Evolutionary conservation across 495 filamentous ascomycete genomes (phyloP).

Genomic region (Penicillium riverlandense): DNA sequence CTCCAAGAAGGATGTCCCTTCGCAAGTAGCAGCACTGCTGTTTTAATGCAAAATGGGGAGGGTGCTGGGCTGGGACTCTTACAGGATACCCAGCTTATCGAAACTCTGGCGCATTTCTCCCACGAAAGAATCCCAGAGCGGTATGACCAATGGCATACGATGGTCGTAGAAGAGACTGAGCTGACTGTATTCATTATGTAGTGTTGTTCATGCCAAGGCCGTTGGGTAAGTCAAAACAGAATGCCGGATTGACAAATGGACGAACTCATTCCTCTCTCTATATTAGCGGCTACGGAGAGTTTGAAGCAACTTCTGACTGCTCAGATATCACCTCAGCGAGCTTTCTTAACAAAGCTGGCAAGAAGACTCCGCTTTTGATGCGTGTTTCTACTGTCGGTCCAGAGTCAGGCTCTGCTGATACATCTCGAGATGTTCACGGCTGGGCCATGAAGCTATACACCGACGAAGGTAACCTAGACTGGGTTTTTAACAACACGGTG

Average conservation of each 20-base stretch:
- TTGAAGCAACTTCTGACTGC: conserved; percentile 52
- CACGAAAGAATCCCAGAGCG: conserved; percentile 45
- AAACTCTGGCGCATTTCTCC: conserved; percentile 49
- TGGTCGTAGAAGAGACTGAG: neutral
- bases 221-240: conserved; percentile 19
- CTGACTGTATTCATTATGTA: conserved; percentile 7
- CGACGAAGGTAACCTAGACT: conserved; percentile 68
- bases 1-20: conserved; percentile 12
- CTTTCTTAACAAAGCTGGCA: conserved; percentile 45
- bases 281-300: conserved; percentile 52
- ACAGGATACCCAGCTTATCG: conserved; percentile 32
- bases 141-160: conserved; percentile 7
- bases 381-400: conserved; percentile 61
- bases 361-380: conserved; percentile 52
- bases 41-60: conserved; percentile 17
- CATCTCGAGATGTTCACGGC: conserved; percentile 58
- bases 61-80: conserved; percentile 26
- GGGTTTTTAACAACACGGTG: conserved; percentile 29
- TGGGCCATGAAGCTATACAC: conserved; percentile 73
- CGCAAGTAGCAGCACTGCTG: conserved; percentile 21
- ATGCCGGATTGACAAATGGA: too few relatives aligned
- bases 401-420: conserved; percentile 60
- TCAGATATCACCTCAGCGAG: conserved; percentile 33
- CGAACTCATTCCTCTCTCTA: too few relatives aligned
- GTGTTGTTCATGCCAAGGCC: conserved; percentile 58